phyloP scores from a whole-genome alignment of 202 grass and related monocot species.

The Saccharum hybrid region DNA sequence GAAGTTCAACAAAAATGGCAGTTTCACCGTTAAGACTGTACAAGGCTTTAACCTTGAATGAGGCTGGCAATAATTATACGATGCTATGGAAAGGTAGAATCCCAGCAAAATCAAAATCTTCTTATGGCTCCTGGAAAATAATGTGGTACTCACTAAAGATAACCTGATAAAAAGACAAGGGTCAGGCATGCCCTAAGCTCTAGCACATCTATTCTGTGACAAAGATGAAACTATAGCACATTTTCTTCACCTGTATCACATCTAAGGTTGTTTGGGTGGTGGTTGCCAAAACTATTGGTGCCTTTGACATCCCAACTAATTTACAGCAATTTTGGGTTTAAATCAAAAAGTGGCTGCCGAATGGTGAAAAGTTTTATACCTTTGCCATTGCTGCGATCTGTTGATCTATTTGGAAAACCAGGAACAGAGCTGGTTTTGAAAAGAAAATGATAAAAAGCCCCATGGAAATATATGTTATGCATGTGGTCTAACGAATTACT shows the following conservation, averaged over 20 bases:
- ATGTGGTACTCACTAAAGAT: neutral
- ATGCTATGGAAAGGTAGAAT: neutral
- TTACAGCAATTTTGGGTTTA: neutral
- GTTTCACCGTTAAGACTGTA: neutral
- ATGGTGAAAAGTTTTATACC: neutral
- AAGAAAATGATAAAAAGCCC: neutral
- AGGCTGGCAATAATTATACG: neutral
- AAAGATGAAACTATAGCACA: neutral
- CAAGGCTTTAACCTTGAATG: neutral
- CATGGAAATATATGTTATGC: neutral
- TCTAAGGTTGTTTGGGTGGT: neutral
- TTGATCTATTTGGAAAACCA: neutral
- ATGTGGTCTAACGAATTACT: neutral
- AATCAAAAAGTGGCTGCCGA: neutral
- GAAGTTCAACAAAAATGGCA: neutral
- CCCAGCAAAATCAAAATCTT: neutral
- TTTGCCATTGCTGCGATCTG: neutral
- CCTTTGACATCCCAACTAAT: neutral
- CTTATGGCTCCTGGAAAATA: neutral
- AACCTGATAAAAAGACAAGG: neutral
- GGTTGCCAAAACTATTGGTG: neutral
- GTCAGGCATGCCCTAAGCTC: too few species aligned
- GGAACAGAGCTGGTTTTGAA: neutral
- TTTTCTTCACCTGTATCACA: neutral
- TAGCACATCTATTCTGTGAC: neutral